Percentiles rank a stretch among this genome's conserved stretches.
Evolutionary conservation across 768 basidiomycete species (phyloP).

Genomic region (Strobilomyces dryophilus): DNA sequence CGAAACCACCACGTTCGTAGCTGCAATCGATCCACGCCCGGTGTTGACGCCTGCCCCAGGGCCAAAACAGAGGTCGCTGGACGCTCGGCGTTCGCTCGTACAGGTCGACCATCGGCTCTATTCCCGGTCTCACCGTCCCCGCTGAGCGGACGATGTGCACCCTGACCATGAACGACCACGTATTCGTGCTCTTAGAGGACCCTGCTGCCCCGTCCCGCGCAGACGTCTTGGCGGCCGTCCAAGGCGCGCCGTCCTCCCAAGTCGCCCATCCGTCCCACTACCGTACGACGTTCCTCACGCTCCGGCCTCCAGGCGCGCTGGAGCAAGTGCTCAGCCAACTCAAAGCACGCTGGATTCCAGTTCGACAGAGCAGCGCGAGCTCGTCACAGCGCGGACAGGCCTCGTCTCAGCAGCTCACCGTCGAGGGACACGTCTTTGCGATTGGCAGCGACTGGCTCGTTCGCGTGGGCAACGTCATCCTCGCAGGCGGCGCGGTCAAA

Average conservation of each 20-base stretch:
- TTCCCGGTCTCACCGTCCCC: slow-evolving; percentile 44
- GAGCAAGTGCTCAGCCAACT: slow-evolving; percentile 73
- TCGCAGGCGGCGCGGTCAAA: slow-evolving; percentile 70
- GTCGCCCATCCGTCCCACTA: slow-evolving; percentile 48
- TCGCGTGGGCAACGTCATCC: slow-evolving; percentile 70
- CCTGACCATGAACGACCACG: slow-evolving; percentile 75
- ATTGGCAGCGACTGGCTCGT: slow-evolving; percentile 84
- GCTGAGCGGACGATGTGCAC: slow-evolving; percentile 71
- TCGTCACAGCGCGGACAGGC: slow-evolving; percentile 44
- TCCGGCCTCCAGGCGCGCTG: slow-evolving; percentile 68
- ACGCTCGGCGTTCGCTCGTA: slow-evolving; percentile 66
- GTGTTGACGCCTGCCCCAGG: slow-evolving; percentile 39
- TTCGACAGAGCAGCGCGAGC: slow-evolving; percentile 45
- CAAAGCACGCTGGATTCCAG: slow-evolving; percentile 71
- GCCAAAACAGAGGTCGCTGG: slow-evolving; percentile 61
- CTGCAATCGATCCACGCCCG: slow-evolving; percentile 9
- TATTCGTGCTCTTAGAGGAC: slow-evolving; percentile 77
- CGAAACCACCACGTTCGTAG: slow-evolving; percentile 62
- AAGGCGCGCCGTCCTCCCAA: slow-evolving; percentile 15
- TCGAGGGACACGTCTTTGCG: slow-evolving; percentile 70
- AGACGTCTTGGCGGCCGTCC: slow-evolving; percentile 42
- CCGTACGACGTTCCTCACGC: slow-evolving; percentile 71
- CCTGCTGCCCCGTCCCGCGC: slow-evolving; percentile 64
- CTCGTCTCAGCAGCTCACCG: slow-evolving; percentile 57
- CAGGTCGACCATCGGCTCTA: slow-evolving; percentile 64